Base-by-base conservation (phyloP, 2,329 filamentous ascomycete genomes). In the Penicillium hordei region DNA sequence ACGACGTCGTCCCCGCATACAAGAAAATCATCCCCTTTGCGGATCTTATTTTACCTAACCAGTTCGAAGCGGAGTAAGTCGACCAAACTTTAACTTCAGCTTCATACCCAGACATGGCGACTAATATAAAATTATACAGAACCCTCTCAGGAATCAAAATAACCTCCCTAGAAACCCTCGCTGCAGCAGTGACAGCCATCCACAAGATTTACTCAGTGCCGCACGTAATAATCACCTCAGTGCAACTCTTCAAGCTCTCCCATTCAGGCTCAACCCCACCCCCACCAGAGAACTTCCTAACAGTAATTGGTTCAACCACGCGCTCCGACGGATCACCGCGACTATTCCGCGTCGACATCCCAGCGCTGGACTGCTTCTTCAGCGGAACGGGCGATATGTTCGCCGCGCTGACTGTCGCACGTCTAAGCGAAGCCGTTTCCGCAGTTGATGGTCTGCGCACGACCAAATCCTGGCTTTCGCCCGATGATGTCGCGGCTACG, bases 311-410 rank as follows among this genome's bases (percentile, higher is more conserved):
- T 55, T 93, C 90, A 12, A 91, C 87, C 19, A 87, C 87, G 70
- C 68, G 69, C 50, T 87, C 83, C 1, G 77, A 82, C 53, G 84
- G 86, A 63, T 81, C 81, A 42, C 86, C 93, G 0, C 88, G 94
- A n/a, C 83, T 93, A 52, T 99, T 97, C 81, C 87, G 89, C 68
- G 88, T 97, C 68, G 86, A 89, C 55, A 91, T 97, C 56, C 92
- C 93, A 0, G 85, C 89, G 29, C 87, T 97, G 59, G 90, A 96
- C 71, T 90, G 92, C 76, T 96, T 94, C 81, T 99, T 97, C 77
- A 92, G 89, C 67, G 94, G 94, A 40, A 97, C 95, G 0, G 94
- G 94, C 46, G 94, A 99, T 78, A 97, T 99, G 93, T 97, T 99
- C 71, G 93, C 92, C 31, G 93, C 93, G 8, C 82, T 99, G 45